Percentiles rank a stretch among this genome's conserved stretches.
Conservation (phyloP, 192 early-diverging fungal species). For the Coemansia sp. region DNA sequence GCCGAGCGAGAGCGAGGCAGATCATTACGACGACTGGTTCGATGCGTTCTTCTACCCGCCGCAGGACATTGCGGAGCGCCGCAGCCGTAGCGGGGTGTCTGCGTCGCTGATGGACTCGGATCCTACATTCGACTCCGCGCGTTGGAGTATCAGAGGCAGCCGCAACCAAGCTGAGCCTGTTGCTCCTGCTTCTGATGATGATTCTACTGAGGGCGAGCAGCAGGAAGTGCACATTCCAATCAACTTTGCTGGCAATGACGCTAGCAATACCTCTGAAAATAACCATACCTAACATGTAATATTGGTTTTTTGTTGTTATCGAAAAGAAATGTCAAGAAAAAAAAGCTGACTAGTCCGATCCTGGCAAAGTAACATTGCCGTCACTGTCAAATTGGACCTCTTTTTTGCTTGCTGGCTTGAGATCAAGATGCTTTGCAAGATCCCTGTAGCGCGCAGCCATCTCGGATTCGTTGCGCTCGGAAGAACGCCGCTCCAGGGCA, state of each 20-base stretch:
- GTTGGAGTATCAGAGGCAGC: constrained; percentile 3
- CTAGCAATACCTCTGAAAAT: background rate
- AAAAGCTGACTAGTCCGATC: background rate
- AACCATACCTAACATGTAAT: background rate
- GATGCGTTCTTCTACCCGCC: constrained; percentile 35
- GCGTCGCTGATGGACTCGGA: constrained; percentile 36
- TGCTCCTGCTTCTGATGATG: background rate
- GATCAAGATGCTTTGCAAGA: constrained; percentile 5
- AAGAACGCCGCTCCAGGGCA: constrained; percentile 24
- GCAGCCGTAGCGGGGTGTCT: constrained; percentile 7
- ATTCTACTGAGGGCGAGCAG: background rate
- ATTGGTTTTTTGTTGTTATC: background rate
- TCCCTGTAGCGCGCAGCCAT: constrained; percentile 43
- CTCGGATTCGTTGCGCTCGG: constrained; percentile 17
- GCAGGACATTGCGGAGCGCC: constrained; percentile 5
- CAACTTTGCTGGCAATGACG: constrained; percentile 2
- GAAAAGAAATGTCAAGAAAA: too few species aligned
- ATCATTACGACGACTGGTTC: constrained; percentile 39
- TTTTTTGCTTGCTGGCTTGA: constrained; percentile 7
- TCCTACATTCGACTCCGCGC: constrained; percentile 22
- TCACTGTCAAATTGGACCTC: constrained; percentile 16
- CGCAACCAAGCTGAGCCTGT: background rate
- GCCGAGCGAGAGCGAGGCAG: background rate
- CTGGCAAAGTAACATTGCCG: constrained; percentile 1
- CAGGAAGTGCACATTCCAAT: constrained; percentile 9